Base-by-base conservation (phyloP, 2,329 filamentous ascomycete genomes). In the Teratosphaeria epicoccoides region DNA sequence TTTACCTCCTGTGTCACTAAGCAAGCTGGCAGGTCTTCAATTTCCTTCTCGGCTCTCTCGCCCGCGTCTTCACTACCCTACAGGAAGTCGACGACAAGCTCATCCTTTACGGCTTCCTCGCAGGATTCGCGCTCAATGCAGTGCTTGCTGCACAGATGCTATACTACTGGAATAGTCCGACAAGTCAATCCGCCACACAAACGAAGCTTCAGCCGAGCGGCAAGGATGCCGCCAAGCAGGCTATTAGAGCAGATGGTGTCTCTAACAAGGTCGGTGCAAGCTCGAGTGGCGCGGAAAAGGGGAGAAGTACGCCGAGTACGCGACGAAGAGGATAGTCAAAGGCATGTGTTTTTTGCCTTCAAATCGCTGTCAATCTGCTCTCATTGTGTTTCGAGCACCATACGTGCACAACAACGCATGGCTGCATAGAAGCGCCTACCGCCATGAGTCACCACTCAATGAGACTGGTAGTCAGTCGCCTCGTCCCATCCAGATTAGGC, bases 1-100 rank as follows among this genome's bases (percentile, higher is more conserved):
- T 29, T 49, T 43, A 20, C n/a, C 26, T 23, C 47, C 22, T 49
- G n/a, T 54, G 43, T 29, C 26, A 24, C 24, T 50, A 28, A 48
- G 2, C 4, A 2, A 6, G 10, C 5, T 37, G n/a, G 47, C 43
- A 96, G 90, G 89, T 98, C 61, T 95, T 98, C 80, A 97, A 96
- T 77, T 98, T 95, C 72, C 87, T 98, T 63, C 77, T 84, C 61
- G 93, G 94, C 37, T 95, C 89, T 43, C 81, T 97, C 53, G 87
- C 88, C 24, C 87, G 93, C 67, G 95, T 98, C 73, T 98, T 96
- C 72, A 98, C 93, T 26, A 98, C 94, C 7, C 76, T 98, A 52
- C 90, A 97, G 66, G 93, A 98, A 75, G 93, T 98, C 54, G 87
- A 95, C 68, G 93, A 98, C 71, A 90, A 90, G 72, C 78, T 97